Conservation (phyloP, 192 early-diverging fungal genomes). For the Coemansia sp. region DNA sequence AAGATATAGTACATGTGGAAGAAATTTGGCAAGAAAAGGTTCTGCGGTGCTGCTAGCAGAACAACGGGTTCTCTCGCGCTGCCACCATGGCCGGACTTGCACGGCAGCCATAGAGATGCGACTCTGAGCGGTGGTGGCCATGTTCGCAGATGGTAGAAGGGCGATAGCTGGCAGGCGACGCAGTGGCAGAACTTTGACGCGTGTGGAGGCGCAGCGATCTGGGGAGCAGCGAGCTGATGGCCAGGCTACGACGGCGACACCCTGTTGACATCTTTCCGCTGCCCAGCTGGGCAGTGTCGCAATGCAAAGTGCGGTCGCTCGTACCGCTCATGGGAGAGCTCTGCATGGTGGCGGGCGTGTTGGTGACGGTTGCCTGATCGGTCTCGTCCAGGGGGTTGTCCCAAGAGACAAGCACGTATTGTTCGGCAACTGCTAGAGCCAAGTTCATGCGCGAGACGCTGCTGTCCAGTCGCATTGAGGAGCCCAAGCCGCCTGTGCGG, state of each 20-base stretch:
- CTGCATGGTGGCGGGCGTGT: not conserved
- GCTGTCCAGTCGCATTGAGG: slow-evolving; percentile 1
- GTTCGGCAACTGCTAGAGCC: slow-evolving; percentile 37
- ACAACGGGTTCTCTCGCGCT: slow-evolving; percentile 26
- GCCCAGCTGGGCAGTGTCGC: not conserved
- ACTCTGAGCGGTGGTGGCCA: not conserved
- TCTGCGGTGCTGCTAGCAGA: no score
- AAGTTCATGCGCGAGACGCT: slow-evolving; percentile 21
- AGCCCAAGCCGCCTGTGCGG: not conserved
- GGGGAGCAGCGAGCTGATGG: not conserved
- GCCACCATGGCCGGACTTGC: slow-evolving; percentile 9
- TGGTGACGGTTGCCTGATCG: not conserved
- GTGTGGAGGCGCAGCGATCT: not conserved
- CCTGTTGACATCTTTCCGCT: not conserved
- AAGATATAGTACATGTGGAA: slow-evolving; percentile 4
- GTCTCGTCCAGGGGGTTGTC: slow-evolving; percentile 4
- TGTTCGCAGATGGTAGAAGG: not conserved
- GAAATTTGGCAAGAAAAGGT: not conserved
- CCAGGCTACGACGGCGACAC: not conserved
- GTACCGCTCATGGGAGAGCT: slow-evolving; percentile 1
- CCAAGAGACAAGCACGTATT: slow-evolving; percentile 32
- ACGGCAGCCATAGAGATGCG: not conserved
- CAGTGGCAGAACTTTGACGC: not conserved
- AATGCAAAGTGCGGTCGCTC: not conserved
- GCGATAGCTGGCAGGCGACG: not conserved